Evolutionary conservation across 148 eudicot species (phyloP).

Genomic region (Rhododendron henanense): DNA sequence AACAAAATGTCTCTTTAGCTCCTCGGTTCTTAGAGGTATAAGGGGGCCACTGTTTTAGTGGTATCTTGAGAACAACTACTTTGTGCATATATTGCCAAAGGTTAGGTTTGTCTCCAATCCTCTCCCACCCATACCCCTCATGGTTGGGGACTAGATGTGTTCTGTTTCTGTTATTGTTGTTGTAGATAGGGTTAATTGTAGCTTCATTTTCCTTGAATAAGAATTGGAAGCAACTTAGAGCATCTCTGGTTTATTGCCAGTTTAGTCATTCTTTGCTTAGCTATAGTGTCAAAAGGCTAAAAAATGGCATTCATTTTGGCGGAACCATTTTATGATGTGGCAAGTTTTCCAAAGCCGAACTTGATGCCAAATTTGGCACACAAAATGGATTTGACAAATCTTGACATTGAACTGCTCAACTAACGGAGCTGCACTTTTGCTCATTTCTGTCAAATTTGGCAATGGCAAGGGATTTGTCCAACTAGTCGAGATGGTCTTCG

Average conservation of each 20-base stretch:
- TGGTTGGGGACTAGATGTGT: no score
- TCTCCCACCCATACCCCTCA: no score
- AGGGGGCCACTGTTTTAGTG: no score
- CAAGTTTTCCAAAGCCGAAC: background rate
- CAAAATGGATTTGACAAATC: background rate
- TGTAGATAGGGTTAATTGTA: background rate
- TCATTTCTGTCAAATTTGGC: background rate
- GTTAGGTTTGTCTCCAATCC: no score
- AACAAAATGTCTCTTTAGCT: no score
- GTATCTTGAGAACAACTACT: no score
- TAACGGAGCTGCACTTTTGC: background rate
- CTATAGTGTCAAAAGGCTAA: background rate
- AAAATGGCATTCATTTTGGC: background rate
- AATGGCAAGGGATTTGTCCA: background rate
- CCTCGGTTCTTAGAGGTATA: no score
- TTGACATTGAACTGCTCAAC: background rate
- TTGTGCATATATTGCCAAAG: no score
- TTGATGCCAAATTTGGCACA: background rate
- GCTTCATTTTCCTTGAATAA: background rate
- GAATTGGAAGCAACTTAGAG: background rate
- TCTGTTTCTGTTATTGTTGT: no score
- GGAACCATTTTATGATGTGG: background rate
- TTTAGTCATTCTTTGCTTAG: background rate
- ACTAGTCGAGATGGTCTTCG: background rate
- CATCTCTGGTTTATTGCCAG: background rate